Evolutionary conservation across 257 asterid species (phyloP), one percentile per base, ranked within the genome.

Genomic region (Lavandula angustifolia): DNA sequence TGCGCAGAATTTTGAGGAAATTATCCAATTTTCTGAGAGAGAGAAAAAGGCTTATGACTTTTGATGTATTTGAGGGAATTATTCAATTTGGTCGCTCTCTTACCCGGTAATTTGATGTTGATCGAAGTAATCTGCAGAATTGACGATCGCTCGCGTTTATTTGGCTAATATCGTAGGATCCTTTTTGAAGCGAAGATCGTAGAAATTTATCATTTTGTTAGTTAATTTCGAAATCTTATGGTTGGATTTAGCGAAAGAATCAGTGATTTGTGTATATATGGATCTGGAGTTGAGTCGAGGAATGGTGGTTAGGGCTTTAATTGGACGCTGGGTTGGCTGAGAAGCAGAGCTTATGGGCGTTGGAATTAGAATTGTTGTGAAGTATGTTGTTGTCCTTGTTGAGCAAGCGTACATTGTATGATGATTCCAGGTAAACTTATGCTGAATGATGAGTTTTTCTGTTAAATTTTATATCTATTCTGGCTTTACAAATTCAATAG

Each of bases 301-400:
- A 67, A 75, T 81, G 76, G 67, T 72, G 72, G 41, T 50, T 43
- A 34, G 44, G 46, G 43, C 60, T 49, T 54, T 68, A 42, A 71
- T 74, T 61, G 75, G 76, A 59, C 64, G 68, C 43, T 73, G 73
- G 69, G 50, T 76, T 74, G 79, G 69, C 75, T 51, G 47, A 63
- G 60, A 79, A 75, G 75, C 41, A 74, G 48, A 73, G 68, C 75
- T 79, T 68, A 86, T 91, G 96, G 98, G 89, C 83, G 33, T 80
- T 79, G 80, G 77, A 64, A 64, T 76, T 75, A 42, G 64, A 68
- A 50, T 72, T 73, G 54, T 73, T 73, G 72, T 76, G 84, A 87
- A 84, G 85, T 71, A 89, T 92, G 98, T 89, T 92, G 96, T 77
- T 92, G 78, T 89, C 98, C 84, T 92, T 89, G 83, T 81, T 92